Evolutionary conservation across 768 basidiomycete species (phyloP).

Genomic region (Amanita subjunquillea): DNA sequence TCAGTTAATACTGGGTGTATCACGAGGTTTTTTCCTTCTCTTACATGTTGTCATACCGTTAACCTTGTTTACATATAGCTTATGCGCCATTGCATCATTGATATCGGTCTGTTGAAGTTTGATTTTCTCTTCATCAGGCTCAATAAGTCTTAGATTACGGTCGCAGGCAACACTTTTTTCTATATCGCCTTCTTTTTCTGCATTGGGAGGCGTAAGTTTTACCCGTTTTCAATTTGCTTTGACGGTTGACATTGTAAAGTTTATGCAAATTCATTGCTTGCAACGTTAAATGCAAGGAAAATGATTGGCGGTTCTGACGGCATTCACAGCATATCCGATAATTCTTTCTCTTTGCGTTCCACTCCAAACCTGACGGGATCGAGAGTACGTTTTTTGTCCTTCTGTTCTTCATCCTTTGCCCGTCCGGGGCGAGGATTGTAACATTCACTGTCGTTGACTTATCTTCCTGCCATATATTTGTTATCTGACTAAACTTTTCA

Average conservation of each 20-base stretch:
- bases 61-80: slow-evolving; percentile 19
- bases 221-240: background rate
- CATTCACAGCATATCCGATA: slow-evolving; percentile 30
- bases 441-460: background rate
- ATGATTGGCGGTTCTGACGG: slow-evolving; percentile 32
- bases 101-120: slow-evolving; percentile 29
- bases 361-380: slow-evolving; percentile 23
- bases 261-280: slow-evolving; percentile 51
- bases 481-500: background rate
- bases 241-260: slow-evolving; percentile 21
- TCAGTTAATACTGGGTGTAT: slow-evolving; percentile 31
- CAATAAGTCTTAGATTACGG: slow-evolving; percentile 27
- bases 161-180: slow-evolving; percentile 37
- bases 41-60: background rate
- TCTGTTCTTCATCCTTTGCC: background rate
- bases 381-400: slow-evolving; percentile 14
- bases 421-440: background rate
- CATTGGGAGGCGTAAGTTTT: slow-evolving; percentile 40
- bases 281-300: slow-evolving; percentile 46
- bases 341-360: slow-evolving; percentile 29
- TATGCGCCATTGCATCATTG: slow-evolving; percentile 46
- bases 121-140: background rate
- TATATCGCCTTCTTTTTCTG: slow-evolving; percentile 54
- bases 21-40: slow-evolving; percentile 20
- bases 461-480: background rate